A percentile compares a stretch with the other conserved stretches of the same genome.
Evolutionary conservation across 257 asterid species (phyloP).

Genomic region (Agastache rugosa): DNA sequence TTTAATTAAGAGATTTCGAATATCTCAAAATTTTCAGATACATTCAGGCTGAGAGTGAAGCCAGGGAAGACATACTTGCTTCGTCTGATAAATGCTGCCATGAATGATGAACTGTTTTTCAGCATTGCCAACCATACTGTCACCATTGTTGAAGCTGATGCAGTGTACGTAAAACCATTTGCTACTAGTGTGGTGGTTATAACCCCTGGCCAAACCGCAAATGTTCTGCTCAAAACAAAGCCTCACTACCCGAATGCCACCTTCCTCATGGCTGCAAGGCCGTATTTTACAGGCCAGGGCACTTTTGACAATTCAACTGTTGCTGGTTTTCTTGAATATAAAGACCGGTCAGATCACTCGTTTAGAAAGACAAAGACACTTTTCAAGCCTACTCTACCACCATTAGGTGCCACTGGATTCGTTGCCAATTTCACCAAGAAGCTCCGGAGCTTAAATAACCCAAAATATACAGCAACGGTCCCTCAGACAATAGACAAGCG

Average conservation of each 20-base stretch:
- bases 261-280: conserved; percentile 68
- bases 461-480: conserved; percentile 54
- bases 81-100: conserved; percentile 74
- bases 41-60: conserved; percentile 60
- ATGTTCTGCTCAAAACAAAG: conserved; percentile 64
- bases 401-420: conserved; percentile 44
- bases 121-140: conserved; percentile 70
- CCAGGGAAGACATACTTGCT: conserved; percentile 72
- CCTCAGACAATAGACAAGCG: conserved; percentile 54
- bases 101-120: conserved; percentile 71
- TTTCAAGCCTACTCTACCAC: conserved; percentile 58
- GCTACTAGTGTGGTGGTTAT: conserved; percentile 48
- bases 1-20: not conserved
- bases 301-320: conserved; percentile 71
- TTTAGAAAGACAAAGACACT: conserved; percentile 26
- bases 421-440: conserved; percentile 59
- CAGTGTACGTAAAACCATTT: conserved; percentile 65
- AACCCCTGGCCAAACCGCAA: conserved; percentile 74
- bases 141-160: conserved; percentile 70
- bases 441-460: conserved; percentile 59
- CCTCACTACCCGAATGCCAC: conserved; percentile 54
- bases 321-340: conserved; percentile 65
- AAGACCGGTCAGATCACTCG: conserved; percentile 33
- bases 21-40: conserved; percentile 46
- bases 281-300: conserved; percentile 67